Percentiles rank a stretch among this genome's conserved stretches.
These are phyloP conservation scores for Penicillium sp. DNA, from an alignment of 2,329 filamentous ascomycete species.

Conservation along the genomic window DNA sequence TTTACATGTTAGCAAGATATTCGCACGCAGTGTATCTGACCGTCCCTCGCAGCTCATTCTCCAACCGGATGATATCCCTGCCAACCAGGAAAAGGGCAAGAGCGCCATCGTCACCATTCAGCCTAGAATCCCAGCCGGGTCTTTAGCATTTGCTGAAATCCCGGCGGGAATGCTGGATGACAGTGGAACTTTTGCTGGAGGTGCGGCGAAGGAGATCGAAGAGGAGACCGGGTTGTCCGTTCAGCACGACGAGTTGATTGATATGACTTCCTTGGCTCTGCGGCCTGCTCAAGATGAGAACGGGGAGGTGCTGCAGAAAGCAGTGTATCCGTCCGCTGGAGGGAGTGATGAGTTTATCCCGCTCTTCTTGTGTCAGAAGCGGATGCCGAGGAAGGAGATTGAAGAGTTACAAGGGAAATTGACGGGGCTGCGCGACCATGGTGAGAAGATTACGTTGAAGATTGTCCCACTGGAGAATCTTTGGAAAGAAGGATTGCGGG, in stretches of 20 bases:
- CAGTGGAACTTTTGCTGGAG: slow-evolving; percentile 52
- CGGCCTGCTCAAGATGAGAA: slow-evolving; percentile 19
- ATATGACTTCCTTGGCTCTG: slow-evolving; percentile 54
- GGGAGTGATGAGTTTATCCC: slow-evolving; percentile 61
- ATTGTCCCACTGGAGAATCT: slow-evolving; percentile 51
- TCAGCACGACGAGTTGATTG: slow-evolving; percentile 49
- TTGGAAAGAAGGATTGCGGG: slow-evolving; percentile 55
- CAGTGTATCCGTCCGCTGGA: slow-evolving; percentile 55
- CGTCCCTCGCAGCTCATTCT: slow-evolving; percentile 48
- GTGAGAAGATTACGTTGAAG: slow-evolving; percentile 60
- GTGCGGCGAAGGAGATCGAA: slow-evolving; percentile 56
- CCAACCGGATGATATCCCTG: slow-evolving; percentile 50
- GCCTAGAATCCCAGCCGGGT: slow-evolving; percentile 56
- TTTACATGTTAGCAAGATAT: background rate
- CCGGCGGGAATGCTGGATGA: slow-evolving; percentile 63
- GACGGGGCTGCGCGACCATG: slow-evolving; percentile 55
- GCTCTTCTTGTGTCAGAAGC: slow-evolving; percentile 56
- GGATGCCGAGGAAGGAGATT: slow-evolving; percentile 49
- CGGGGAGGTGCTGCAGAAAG: slow-evolving; percentile 45
- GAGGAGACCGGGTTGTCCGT: slow-evolving; percentile 58
- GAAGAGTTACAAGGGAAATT: slow-evolving; percentile 52
- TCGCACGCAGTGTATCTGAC: background rate
- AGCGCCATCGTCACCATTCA: slow-evolving; percentile 56
- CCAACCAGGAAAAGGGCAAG: slow-evolving; percentile 43
- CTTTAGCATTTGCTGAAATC: slow-evolving; percentile 55